Evolutionary conservation across 2,329 filamentous ascomycete species (phyloP), one percentile per base, ranked within the genome.

Genomic region (Neonectria faginata): DNA sequence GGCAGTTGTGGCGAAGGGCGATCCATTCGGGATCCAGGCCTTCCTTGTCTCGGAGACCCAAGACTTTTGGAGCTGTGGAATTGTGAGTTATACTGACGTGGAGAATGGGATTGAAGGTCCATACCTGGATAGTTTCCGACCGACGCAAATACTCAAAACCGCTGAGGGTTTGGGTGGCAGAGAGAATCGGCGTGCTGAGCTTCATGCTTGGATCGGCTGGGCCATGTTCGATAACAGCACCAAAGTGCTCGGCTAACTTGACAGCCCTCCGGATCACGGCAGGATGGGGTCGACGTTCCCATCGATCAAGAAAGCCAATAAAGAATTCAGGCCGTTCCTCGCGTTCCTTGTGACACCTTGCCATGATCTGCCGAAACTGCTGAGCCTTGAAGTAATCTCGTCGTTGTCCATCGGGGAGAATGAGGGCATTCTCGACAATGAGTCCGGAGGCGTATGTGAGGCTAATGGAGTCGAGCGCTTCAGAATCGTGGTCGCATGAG

Each of bases 171-270:
- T 62, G 62, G 2, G 25, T 65, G 0, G 64, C 64, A 16, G 62
- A 68, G 5, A 59, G 20, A 1, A 59, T 42, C 0, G 64, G 59
- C 7, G 36, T 56, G 18, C 62, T 68, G 11, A n/a, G 12, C 11
- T 45, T 25, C 22, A 36, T 53, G 14, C 11, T 48, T 3, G 55
- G 36, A 16, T 66, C 62, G 8, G 39, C 36, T 2, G 67, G 67
- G 9, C 66, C 67, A 60, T 70, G 67, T 25, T 70, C 66, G 27
- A 70, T 63, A 6, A 70, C 64, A 7, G 67, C 67, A n/a, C 64
- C 67, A 2, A 70, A 68, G 14, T 70, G 67, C 14, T 69, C 60
- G 4, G 67, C 67, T n/a, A 70, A 11, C 45, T 69, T 70, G 10
- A 68, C 64, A 9, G 66, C 67, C 18, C 67, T 64, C 8, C 67